These are phyloP conservation scores for Erodium texanum DNA, from an alignment of 441 rosid species.

Conservation along the genomic window DNA sequence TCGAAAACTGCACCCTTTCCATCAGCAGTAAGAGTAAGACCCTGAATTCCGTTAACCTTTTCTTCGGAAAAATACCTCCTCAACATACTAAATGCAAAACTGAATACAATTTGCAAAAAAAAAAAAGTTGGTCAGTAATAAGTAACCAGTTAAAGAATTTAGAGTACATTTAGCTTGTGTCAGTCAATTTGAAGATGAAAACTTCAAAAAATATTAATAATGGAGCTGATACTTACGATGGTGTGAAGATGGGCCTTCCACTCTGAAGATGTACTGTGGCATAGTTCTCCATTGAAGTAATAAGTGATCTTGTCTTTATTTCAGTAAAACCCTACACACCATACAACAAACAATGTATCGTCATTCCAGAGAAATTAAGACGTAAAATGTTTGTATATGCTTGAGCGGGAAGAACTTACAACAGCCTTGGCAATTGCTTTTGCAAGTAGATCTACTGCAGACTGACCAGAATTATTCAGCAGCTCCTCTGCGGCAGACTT, in stretches of 20 bases:
- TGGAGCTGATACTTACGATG: constrained; percentile 48
- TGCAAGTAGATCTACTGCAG: constrained; percentile 71
- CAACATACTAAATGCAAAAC: constrained; percentile 55
- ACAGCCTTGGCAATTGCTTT: constrained; percentile 86
- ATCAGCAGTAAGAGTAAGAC: constrained; percentile 69
- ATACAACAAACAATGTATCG: constrained; percentile 1
- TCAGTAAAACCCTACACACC: constrained; percentile 71
- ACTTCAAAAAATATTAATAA: not conserved
- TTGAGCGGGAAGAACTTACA: constrained; percentile 34
- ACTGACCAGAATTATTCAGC: constrained; percentile 54
- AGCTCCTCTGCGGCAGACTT: constrained; percentile 67
- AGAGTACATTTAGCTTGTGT: not conserved
- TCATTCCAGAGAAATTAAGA: not conserved
- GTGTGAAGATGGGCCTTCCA: constrained; percentile 54
- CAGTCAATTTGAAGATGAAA: not conserved
- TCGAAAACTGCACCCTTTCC: constrained; percentile 79
- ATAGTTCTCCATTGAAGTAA: constrained; percentile 77
- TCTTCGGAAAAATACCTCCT: constrained; percentile 80
- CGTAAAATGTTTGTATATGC: not conserved
- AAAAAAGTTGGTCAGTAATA: not conserved
- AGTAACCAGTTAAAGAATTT: not conserved
- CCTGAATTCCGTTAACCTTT: constrained; percentile 62
- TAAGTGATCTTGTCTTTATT: constrained; percentile 74
- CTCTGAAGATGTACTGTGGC: constrained; percentile 64
- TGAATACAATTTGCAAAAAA: constrained; percentile 23